These are phyloP conservation scores for Hordeum pubiflorum DNA, from an alignment of 202 grass and related monocot genomes.

Conservation along the genomic window DNA sequence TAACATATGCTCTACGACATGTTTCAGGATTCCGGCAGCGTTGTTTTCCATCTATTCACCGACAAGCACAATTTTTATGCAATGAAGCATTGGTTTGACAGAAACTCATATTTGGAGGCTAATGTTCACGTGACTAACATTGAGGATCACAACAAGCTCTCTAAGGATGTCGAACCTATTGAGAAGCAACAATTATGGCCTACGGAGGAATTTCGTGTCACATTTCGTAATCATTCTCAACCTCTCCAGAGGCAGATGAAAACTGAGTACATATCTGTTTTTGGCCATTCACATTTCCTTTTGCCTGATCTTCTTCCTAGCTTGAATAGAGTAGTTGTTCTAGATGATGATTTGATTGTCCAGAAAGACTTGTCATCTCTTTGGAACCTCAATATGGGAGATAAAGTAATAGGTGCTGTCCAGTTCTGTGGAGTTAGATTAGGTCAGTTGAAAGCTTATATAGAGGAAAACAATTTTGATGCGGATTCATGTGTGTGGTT, in stretches of 20 bases:
- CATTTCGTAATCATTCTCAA: slow-evolving; percentile 36
- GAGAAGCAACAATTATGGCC: slow-evolving; percentile 36
- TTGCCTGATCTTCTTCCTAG: slow-evolving; percentile 75
- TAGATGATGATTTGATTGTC: slow-evolving; percentile 95
- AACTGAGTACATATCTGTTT: slow-evolving; percentile 77
- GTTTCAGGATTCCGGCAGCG: slow-evolving; percentile 63
- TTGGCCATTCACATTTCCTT: slow-evolving; percentile 77
- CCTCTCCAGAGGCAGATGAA: slow-evolving; percentile 35
- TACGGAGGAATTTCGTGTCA: slow-evolving; percentile 75
- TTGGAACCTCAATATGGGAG: slow-evolving; percentile 67
- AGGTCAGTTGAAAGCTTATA: slow-evolving; percentile 61
- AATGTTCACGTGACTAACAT: slow-evolving; percentile 60
- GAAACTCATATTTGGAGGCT: slow-evolving; percentile 64
- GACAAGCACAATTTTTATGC: slow-evolving; percentile 73
- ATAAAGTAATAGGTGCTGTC: slow-evolving; percentile 57
- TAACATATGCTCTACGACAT: slow-evolving; percentile 4
- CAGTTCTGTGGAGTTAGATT: slow-evolving; percentile 72
- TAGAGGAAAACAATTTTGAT: slow-evolving; percentile 29
- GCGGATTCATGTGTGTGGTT: slow-evolving; percentile 66
- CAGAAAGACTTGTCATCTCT: slow-evolving; percentile 71
- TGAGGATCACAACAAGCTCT: slow-evolving; percentile 39
- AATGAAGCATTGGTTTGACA: slow-evolving; percentile 85
- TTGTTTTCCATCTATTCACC: slow-evolving; percentile 79
- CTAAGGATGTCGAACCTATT: slow-evolving; percentile 16
- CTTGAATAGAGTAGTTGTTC: slow-evolving; percentile 61